These are phyloP conservation scores for Aspergillus diversus DNA, from an alignment of 495 filamentous ascomycete genomes.

Conservation along the genomic window DNA sequence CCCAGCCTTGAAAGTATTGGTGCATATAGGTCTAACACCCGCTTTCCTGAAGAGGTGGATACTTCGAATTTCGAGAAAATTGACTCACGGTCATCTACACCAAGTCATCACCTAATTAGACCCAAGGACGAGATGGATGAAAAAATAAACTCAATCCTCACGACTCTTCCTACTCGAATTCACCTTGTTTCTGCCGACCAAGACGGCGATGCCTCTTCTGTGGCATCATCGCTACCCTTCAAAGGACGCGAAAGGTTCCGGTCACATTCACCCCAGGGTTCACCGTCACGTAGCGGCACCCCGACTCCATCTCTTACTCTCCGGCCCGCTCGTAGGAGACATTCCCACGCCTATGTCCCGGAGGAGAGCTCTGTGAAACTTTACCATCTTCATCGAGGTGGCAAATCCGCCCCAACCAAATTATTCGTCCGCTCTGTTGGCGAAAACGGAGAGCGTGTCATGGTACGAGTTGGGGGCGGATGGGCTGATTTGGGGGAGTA, in stretches of 20 bases:
- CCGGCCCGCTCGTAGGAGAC: conserved; percentile 58
- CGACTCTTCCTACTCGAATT: conserved; percentile 78
- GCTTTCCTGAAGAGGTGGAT: neutral
- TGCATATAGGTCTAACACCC: conserved; percentile 28
- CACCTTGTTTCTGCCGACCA: conserved; percentile 60
- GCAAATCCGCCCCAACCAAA: conserved; percentile 84
- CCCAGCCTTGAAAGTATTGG: conserved; percentile 46
- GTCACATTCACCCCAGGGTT: conserved; percentile 42
- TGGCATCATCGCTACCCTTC: conserved; percentile 43
- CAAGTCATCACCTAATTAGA: conserved; percentile 39
- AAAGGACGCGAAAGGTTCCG: conserved; percentile 35
- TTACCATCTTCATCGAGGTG: conserved; percentile 87
- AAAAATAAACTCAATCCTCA: conserved; percentile 83
- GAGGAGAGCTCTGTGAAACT: conserved; percentile 74
- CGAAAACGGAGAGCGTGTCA: conserved; percentile 86
- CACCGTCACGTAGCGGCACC: conserved; percentile 47
- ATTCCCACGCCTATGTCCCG: conserved; percentile 40
- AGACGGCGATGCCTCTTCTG: conserved; percentile 39
- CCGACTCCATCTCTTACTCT: conserved; percentile 72
- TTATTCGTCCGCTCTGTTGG: conserved; percentile 91
- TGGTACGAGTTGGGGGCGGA: conserved; percentile 95
- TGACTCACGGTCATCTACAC: conserved; percentile 39
- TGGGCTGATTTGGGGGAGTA: conserved; percentile 97
- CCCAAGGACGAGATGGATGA: conserved; percentile 74
- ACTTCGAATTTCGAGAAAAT: conserved; percentile 18